Evolutionary conservation across 2,329 filamentous ascomycete species (phyloP), one percentile per base, ranked within the genome.

Genomic region (Sclerotinia borealis): DNA sequence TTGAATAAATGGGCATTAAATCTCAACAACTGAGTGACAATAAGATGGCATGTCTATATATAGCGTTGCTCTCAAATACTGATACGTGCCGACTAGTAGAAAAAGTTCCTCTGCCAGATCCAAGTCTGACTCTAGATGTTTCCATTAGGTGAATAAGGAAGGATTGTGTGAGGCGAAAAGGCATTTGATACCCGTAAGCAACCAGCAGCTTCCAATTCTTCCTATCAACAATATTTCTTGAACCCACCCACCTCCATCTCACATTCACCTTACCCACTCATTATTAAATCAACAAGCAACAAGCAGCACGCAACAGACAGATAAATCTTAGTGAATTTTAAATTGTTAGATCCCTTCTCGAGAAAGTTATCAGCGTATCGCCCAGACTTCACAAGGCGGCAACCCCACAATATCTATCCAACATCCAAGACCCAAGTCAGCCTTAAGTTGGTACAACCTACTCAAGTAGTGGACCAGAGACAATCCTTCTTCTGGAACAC

Each of bases 391-490:
- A 36, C 43, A 59, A 37, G 31, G 55, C 29, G 9, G 13, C 7
- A 47, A 56, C 59, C 59, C 59, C 59, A 51, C 55, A 62, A 56
- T 27, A 34, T 62, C 25, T 27, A 34, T 62, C 25, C 58, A 48
- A 49, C 60, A 25, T 15, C 47, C 36, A 34, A 45, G 54, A 59
- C 27, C 50, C 50, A 22, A 37, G 41, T 49, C 41, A 37, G 41
- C 55, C 41, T 45, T 37, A 7, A 29, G 58, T 58, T 55, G 25
- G 56, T 39, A 65, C 45, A 63, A 59, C 66, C 65, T 64, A n/a
- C n/a, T n/a, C n/a, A n/a, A n/a, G n/a, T n/a, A 63, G 60, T 64
- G 67, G 56, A 64, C 64, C 65, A 64, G 63, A 67, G 63, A 45
- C 52, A 64, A 63, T 58, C 48, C 64, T 65, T 56, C n/a, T 62